These are phyloP conservation scores for Fusarium veterinarium DNA, from an alignment of 2,329 filamentous ascomycete species.

Conservation along the genomic window DNA sequence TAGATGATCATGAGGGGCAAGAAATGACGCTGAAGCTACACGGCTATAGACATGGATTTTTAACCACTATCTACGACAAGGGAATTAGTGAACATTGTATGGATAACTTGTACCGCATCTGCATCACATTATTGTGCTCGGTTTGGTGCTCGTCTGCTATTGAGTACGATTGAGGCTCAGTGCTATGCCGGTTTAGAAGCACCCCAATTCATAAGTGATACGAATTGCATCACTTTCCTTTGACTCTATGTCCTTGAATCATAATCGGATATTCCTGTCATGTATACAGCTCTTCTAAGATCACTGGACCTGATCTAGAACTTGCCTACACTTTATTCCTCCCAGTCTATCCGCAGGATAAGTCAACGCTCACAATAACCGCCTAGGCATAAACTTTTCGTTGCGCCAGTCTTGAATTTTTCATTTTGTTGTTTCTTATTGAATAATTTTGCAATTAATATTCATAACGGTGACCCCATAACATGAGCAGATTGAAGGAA, in stretches of 20 bases:
- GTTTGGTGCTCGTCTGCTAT: background rate
- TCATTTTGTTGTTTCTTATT: background rate
- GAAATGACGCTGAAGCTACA: background rate
- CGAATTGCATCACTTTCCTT: background rate
- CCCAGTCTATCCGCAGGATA: background rate
- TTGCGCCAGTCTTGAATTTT: background rate
- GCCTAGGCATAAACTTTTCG: background rate
- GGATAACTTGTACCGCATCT: background rate
- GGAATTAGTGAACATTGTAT: background rate
- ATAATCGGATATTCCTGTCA: background rate
- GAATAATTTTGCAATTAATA: background rate
- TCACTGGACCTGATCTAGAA: background rate
- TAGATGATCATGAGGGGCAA: slow-evolving; percentile 26
- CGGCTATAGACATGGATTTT: background rate
- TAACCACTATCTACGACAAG: background rate
- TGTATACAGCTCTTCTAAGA: background rate
- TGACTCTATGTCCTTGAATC: background rate
- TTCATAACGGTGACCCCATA: background rate
- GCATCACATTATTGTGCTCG: background rate
- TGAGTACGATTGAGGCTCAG: background rate
- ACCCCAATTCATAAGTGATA: background rate
- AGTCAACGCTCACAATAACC: background rate
- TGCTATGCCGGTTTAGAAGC: background rate
- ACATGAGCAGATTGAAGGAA: background rate
- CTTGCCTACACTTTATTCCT: background rate